Evolutionary conservation across 2,329 filamentous ascomycete genomes (phyloP), one percentile per base, ranked within the genome.

Genomic region (Alternaria dauci): DNA sequence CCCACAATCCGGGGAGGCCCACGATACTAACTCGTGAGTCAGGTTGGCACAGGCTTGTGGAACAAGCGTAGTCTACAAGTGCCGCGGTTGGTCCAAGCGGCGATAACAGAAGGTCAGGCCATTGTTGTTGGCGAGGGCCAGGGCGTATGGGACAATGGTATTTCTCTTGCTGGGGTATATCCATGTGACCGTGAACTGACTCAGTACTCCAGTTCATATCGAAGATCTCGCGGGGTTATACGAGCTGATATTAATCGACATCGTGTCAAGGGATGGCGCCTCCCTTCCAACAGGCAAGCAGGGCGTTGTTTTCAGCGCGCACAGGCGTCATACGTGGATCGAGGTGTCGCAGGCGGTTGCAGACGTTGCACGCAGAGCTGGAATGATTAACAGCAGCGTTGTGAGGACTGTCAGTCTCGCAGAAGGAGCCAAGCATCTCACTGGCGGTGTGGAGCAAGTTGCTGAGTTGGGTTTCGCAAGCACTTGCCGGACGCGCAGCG

Each of bases 61-160:
- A 52, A 52, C 38, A 52, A 52, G 50, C 50, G 50, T 34, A 52
- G 38, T 52, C 36, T 52, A 38, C 50, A 52, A 52, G 38, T 52
- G 38, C 38, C 50, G 16, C 50, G 50, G 5, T 52, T 52, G 50
- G 50, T 25, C 50, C 38, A 28, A 32, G 50, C 50, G 50, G 50
- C 50, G 26, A 42, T 52, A n/a, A 18, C 50, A 14, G 50, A 52
- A 42, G 50, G 50, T 20, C 36, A 52, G 32, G 50, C 50, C 38
- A 34, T 52, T n/a, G 50, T 52, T 30, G 26, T 52, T 20, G 38
- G 50, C 23, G 36, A 52, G 16, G 50, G 50, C 36, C 20, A 52
- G 38, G 50, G 50, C 26, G 38, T 52, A 14, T 52, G 50, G 50
- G 50, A 52, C n/a, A 52, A 52, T 14, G 50, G 50, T 52, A 42